phyloP scores from a whole-genome alignment of 192 early-diverging fungal species.

The Phlyctochytrium planicorne region DNA sequence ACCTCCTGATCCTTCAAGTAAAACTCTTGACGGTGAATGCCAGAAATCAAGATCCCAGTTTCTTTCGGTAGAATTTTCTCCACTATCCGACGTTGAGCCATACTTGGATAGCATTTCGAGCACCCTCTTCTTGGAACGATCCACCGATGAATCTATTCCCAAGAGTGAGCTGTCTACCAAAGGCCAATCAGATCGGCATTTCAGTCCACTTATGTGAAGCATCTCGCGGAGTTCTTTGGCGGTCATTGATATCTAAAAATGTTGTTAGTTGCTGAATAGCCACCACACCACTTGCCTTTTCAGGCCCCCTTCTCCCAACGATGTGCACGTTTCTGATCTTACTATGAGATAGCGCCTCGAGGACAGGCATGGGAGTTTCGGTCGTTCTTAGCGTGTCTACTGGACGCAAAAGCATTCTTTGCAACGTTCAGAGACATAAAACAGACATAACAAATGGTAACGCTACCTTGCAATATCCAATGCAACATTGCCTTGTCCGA shows the following conservation, averaged over 20 bases:
- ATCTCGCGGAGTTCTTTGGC: conserved; percentile 96
- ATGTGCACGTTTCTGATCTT: conserved; percentile 79
- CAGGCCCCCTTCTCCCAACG: conserved; percentile 86
- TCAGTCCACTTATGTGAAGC: conserved; percentile 35
- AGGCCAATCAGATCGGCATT: background rate
- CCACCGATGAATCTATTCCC: background rate
- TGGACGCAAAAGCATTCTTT: conserved; percentile 67
- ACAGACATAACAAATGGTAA: no score
- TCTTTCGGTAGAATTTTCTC: background rate
- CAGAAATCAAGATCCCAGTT: background rate
- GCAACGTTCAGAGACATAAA: no score
- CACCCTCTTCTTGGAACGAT: conserved; percentile 17
- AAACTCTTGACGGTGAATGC: conserved; percentile 23
- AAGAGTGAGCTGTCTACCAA: background rate
- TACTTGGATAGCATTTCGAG: conserved; percentile 15
- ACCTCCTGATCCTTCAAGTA: conserved; percentile 74
- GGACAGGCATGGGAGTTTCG: conserved; percentile 78
- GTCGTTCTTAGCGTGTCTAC: conserved; percentile 74
- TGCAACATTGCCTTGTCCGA: conserved; percentile 96
- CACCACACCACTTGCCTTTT: conserved; percentile 66
- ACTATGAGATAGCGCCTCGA: conserved; percentile 65
- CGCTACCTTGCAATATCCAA: conserved; percentile 76
- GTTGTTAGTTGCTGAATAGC: conserved; percentile 11
- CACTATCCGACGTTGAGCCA: background rate
- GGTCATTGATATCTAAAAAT: conserved; percentile 74